Conservation (phyloP, 495 filamentous ascomycete genomes). For the Diplogelasinospora grovesii region DNA sequence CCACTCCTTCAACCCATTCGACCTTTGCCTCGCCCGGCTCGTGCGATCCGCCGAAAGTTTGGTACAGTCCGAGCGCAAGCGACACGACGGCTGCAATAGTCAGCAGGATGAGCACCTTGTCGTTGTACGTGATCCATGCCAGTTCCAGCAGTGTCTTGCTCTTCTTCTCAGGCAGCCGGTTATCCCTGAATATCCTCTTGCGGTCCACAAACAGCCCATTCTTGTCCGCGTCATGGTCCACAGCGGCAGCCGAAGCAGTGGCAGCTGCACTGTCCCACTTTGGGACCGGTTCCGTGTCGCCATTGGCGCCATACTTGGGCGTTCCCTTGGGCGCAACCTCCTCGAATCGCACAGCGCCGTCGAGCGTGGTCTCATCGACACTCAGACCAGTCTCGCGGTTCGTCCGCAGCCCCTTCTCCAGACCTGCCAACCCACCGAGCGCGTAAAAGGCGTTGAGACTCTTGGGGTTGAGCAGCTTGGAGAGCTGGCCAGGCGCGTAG, state of each 20-base stretch:
- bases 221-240: conserved; percentile 7
- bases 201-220: conserved; percentile 54
- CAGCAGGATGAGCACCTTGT: conserved; percentile 73
- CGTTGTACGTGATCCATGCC: conserved; percentile 81
- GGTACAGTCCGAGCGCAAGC: conserved; percentile 69
- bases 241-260: conserved; percentile 1
- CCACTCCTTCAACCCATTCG: conserved; percentile 77
- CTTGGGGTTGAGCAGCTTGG: conserved; percentile 68
- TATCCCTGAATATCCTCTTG: conserved; percentile 61
- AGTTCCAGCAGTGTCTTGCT: conserved; percentile 62
- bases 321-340: conserved; percentile 35
- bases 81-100: conserved; percentile 66
- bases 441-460: conserved; percentile 61
- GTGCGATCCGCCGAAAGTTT: conserved; percentile 46
- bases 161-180: conserved; percentile 68
- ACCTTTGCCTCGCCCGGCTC: conserved; percentile 44
- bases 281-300: conserved; percentile 16
- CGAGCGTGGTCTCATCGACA: conserved; percentile 53
- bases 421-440: conserved; percentile 59
- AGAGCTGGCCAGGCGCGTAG: conserved; percentile 62
- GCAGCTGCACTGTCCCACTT: conserved; percentile 12
- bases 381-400: conserved; percentile 58
- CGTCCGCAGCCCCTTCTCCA: conserved; percentile 62
- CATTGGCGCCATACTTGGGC: conserved; percentile 23
- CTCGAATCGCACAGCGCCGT: conserved; percentile 53